Conservation (phyloP, 352 stramenopile genomes). For the Phytophthora capsici region DNA sequence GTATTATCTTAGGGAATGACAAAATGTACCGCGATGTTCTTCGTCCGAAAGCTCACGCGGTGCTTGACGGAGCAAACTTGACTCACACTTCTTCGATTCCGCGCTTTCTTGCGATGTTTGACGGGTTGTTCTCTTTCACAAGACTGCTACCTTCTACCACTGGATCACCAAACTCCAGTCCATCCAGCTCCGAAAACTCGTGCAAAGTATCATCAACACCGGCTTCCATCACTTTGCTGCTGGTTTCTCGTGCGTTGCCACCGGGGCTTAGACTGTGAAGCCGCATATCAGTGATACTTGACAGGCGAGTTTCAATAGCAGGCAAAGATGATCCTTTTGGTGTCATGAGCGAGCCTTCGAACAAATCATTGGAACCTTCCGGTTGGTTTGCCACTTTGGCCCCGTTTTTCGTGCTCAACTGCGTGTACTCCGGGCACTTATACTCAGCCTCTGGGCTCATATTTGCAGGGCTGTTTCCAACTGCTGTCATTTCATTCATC, state of each 20-base stretch:
- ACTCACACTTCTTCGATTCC: conserved; percentile 70
- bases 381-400: background rate
- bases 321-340: conserved; percentile 17
- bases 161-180: conserved; percentile 79
- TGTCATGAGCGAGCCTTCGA: conserved; percentile 13
- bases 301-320: conserved; percentile 19
- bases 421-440: conserved; percentile 5
- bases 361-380: conserved; percentile 12
- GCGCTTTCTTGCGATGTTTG: conserved; percentile 61
- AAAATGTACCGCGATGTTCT: conserved; percentile 29
- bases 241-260: conserved; percentile 10
- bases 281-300: conserved; percentile 20
- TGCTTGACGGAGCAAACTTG: conserved; percentile 4
- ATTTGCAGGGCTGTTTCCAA: conserved; percentile 10
- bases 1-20: background rate
- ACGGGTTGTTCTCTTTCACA: conserved; percentile 73
- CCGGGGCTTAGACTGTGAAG: conserved; percentile 18
- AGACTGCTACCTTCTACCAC: conserved; percentile 58
- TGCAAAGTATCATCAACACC: conserved; percentile 68
- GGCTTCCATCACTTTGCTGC: conserved; percentile 28
- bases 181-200: conserved; percentile 78
- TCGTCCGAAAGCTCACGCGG: conserved; percentile 12
- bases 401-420: conserved; percentile 6
- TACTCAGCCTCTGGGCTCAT: background rate
- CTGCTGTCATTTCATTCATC: conserved; percentile 22